Evolutionary conservation across 495 filamentous ascomycete genomes (phyloP), one percentile per base, ranked within the genome.

Genomic region (Penicillium longicatenatum): DNA sequence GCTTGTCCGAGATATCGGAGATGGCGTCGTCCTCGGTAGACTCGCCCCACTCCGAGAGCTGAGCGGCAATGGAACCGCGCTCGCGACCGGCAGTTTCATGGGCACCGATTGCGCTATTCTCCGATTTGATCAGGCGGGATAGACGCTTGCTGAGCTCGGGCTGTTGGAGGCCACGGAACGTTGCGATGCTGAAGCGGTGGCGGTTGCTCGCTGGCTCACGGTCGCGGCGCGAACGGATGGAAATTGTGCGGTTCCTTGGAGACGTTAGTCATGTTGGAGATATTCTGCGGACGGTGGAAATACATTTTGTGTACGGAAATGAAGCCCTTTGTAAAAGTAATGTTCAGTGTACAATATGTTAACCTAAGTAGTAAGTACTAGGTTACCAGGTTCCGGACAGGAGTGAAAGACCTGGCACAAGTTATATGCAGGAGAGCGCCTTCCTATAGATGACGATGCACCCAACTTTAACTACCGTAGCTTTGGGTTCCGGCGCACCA

Each of bases 31-130:
- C 94, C 4, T 81, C 79, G 3, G 92, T 94, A 42, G 87, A 82
- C 70, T 97, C 92, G 51, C 94, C 95, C 95, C 95, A 98, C 54
- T 97, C 94, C 6, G 89, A 93, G n/a, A 98, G 84, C 75, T 97
- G 92, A 2, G 85, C 83, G 9, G 93, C 93, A 64, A 97, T 89
- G 16, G 86, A 84, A 37, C 89, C 73, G 54, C 91, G 89, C 73
- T 94, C 91, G 47, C 86, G 86, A 20, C 84, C 89, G 10, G 94
- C 94, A 1, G 84, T 69, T 73, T 96, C 89, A 72, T 97, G 88
- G 49, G 89, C 89, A 31, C 84, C 77, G 63, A 97, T 92, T 12
- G 90, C 86, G 62, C 86, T 78, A 79, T 95, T 97, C 71, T 92
- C 88, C 52, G 86, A 87, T 73, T 98, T 98, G 79, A 98, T 94